Percentiles rank a stretch among this genome's conserved stretches.
These are phyloP conservation scores for Pythium scleroteichum DNA, from an alignment of 352 stramenopile species.

Conservation along the genomic window DNA sequence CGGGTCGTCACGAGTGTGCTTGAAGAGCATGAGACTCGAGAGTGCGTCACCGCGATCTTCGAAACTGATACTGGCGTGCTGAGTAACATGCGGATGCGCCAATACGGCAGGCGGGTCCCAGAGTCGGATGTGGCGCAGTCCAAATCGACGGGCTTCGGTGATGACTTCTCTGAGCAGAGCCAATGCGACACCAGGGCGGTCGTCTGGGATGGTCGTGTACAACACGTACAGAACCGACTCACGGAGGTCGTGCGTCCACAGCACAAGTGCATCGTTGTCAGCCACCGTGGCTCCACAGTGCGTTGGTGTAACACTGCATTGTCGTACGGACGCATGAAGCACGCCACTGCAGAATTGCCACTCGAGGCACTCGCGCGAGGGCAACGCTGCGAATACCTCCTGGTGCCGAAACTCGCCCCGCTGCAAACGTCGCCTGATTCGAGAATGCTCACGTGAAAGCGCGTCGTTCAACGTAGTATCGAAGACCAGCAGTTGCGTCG, in stretches of 20 bases:
- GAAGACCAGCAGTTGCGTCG: slow-evolving; percentile 28
- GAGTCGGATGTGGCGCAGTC: slow-evolving; percentile 40
- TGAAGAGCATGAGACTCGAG: slow-evolving; percentile 62
- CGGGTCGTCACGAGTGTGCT: slow-evolving; percentile 16
- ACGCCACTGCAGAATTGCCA: slow-evolving; percentile 69
- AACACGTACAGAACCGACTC: slow-evolving; percentile 50
- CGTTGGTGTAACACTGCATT: slow-evolving; percentile 36
- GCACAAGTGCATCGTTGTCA: slow-evolving; percentile 52
- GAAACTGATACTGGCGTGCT: slow-evolving; percentile 34
- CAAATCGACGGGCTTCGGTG: slow-evolving; percentile 16
- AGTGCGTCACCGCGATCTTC: slow-evolving; percentile 43
- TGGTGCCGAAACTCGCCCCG: slow-evolving; percentile 24
- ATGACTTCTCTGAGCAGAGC: slow-evolving; percentile 29
- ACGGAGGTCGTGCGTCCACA: slow-evolving; percentile 60
- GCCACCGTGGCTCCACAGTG: slow-evolving; percentile 45
- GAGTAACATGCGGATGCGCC: slow-evolving; percentile 23
- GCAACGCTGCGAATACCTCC: slow-evolving; percentile 47
- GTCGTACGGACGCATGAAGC: slow-evolving; percentile 41
- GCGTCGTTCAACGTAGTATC: slow-evolving; percentile 41
- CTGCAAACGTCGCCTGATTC: slow-evolving; percentile 32
- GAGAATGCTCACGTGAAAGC: slow-evolving; percentile 38
- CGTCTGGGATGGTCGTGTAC: slow-evolving; percentile 35
- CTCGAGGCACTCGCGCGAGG: slow-evolving; percentile 56
- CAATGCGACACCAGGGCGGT: slow-evolving; percentile 19
- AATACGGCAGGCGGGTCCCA: slow-evolving; percentile 43